phyloP scores from a whole-genome alignment of 2,329 filamentous ascomycete genomes.

The Claviceps arundinis region DNA sequence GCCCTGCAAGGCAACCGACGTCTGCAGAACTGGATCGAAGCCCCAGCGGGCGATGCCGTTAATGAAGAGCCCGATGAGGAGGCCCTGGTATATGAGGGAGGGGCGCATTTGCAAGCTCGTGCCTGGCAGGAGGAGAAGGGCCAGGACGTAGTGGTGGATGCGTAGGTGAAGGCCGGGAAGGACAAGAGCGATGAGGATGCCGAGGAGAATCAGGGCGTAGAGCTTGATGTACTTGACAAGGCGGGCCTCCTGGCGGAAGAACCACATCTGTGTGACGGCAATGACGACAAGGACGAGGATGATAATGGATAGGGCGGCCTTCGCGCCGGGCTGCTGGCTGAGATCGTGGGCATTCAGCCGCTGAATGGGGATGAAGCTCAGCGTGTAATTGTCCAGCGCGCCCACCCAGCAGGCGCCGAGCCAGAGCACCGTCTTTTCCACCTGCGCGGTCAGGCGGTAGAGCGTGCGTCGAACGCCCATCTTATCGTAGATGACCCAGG shows the following conservation, averaged over 20 bases:
- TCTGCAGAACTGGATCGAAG: conserved; percentile 80
- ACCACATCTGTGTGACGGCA: conserved; percentile 65
- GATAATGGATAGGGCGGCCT: conserved; percentile 67
- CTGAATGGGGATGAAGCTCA: conserved; percentile 85
- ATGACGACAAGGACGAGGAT: conserved; percentile 57
- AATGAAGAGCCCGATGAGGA: conserved; percentile 82
- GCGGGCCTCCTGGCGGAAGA: conserved; percentile 72
- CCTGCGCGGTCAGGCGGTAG: conserved; percentile 58
- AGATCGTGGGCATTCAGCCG: conserved; percentile 86
- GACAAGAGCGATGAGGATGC: conserved; percentile 56
- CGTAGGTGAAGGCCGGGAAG: conserved; percentile 70
- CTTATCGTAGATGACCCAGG: conserved; percentile 76
- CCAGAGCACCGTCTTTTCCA: conserved; percentile 86
- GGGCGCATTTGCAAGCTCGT: conserved; percentile 81
- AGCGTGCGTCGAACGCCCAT: conserved; percentile 65
- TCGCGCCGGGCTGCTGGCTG: conserved; percentile 75
- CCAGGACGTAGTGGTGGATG: conserved; percentile 91
- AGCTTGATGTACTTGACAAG: conserved; percentile 65
- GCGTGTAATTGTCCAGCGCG: conserved; percentile 85
- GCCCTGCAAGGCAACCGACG: conserved; percentile 56
- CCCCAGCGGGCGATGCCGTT: conserved; percentile 92
- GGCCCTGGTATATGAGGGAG: conserved; percentile 73
- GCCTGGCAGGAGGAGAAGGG: conserved; percentile 72
- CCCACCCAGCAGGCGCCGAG: conserved; percentile 85
- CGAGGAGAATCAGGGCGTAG: conserved; percentile 54